phyloP scores from a whole-genome alignment of 2,329 filamentous ascomycete species.

The Aspergillus puulaauensis region DNA sequence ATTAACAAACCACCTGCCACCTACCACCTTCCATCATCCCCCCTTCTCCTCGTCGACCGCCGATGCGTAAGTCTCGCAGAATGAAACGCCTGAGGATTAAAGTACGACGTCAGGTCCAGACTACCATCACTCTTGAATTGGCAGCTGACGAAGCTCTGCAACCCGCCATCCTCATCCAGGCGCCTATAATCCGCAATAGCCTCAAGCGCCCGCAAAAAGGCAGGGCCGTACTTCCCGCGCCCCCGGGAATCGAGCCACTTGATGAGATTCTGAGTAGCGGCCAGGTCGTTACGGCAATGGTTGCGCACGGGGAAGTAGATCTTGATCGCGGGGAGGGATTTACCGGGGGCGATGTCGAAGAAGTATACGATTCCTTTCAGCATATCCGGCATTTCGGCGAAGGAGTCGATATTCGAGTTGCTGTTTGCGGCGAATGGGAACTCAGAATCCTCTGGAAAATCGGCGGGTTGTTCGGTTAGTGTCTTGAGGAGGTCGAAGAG shows the following conservation, averaged over 20 bases:
- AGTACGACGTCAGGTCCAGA: conserved; percentile 5
- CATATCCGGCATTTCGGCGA: not conserved
- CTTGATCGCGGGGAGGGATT: not conserved
- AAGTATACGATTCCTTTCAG: conserved; percentile 4
- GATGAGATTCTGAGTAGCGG: not conserved
- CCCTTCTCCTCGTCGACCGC: conserved; percentile 1
- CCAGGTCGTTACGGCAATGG: conserved; percentile 3
- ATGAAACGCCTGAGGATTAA: conserved; percentile 7
- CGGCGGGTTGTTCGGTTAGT: not conserved
- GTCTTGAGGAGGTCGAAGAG: conserved; percentile 7
- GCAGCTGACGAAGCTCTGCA: conserved; percentile 4
- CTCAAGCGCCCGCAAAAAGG: conserved; percentile 1
- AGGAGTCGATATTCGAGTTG: not conserved
- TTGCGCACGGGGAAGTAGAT: conserved; percentile 7
- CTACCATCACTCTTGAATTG: not conserved
- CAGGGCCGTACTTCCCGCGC: not conserved
- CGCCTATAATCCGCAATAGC: conserved; percentile 4
- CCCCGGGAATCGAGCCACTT: conserved; percentile 1
- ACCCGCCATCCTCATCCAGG: not conserved
- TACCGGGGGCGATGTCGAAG: conserved; percentile 6
- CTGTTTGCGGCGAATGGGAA: not conserved
- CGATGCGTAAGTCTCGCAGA: not conserved
- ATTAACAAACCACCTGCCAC: not conserved
- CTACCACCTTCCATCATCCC: not conserved
- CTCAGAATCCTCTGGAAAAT: not conserved